phyloP scores from a whole-genome alignment of 495 filamentous ascomycete species.

The Xylaria flabelliformis region DNA sequence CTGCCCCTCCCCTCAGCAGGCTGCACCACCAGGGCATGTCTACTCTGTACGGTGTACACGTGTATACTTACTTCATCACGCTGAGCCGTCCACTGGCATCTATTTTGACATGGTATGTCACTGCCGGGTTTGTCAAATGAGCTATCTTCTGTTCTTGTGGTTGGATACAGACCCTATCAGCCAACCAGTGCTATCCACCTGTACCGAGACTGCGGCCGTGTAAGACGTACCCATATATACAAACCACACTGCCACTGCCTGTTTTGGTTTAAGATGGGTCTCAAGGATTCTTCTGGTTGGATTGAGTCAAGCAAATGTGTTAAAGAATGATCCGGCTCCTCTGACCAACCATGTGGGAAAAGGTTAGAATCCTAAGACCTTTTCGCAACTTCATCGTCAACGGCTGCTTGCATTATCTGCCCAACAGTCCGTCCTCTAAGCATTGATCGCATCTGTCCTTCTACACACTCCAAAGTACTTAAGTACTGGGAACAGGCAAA shows the following conservation, averaged over 20 bases:
- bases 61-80: background rate
- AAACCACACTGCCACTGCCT: conserved; percentile 12
- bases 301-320: conserved; percentile 14
- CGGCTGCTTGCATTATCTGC: background rate
- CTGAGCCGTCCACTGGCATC: background rate
- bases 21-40: background rate
- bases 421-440: background rate
- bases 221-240: conserved; percentile 14
- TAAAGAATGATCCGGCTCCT: background rate
- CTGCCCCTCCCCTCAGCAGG: background rate
- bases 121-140: conserved; percentile 11
- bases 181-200: conserved; percentile 9
- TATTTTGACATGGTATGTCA: background rate
- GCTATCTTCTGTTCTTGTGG: background rate
- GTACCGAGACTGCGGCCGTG: background rate
- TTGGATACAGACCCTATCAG: background rate
- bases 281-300: background rate
- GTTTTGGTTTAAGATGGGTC: conserved; percentile 13
- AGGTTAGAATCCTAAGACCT: conserved; percentile 8
- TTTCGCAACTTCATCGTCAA: conserved; percentile 20
- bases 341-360: conserved; percentile 3
- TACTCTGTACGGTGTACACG: background rate
- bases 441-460: background rate
- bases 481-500: background rate
- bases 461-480: background rate